Conservation (phyloP, 139 green algal species). For the Chlorella sp. region DNA sequence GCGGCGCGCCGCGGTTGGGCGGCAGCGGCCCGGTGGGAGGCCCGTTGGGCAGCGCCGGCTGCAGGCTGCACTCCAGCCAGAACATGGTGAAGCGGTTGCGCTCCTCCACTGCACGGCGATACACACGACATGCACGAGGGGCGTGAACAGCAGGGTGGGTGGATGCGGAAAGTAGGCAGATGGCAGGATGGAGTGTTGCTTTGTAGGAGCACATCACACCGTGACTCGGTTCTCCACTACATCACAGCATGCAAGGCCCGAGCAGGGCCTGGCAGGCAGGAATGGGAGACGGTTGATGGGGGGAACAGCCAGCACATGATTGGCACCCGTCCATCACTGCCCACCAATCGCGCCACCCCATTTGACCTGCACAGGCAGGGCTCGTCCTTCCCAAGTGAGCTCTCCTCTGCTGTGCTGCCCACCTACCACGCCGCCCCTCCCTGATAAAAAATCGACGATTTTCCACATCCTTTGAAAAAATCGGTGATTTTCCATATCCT, state of each 20-base stretch:
- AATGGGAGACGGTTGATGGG: background rate
- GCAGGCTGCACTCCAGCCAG: conserved; percentile 55
- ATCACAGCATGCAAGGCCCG: too few species aligned
- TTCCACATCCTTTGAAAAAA: too few species aligned
- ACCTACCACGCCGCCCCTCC: too few species aligned
- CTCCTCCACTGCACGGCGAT: conserved; percentile 45
- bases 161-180: background rate
- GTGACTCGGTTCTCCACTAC: background rate
- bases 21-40: conserved; percentile 26
- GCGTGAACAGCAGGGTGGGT: background rate
- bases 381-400: too few species aligned
- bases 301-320: background rate
- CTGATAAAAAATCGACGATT: too few species aligned
- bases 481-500: too few species aligned
- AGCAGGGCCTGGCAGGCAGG: background rate
- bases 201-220: background rate
- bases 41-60: too few species aligned
- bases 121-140: background rate
- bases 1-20: conserved; percentile 1
- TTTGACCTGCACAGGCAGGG: too few species aligned
- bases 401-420: too few species aligned
- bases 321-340: too few species aligned
- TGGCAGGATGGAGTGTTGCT: background rate
- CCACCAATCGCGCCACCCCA: too few species aligned
- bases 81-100: conserved; percentile 46